A percentile compares a stretch with the other conserved stretches of the same genome.
phyloP scores from a whole-genome alignment of 139 green algal species.

The Eudorina sp. region DNA sequence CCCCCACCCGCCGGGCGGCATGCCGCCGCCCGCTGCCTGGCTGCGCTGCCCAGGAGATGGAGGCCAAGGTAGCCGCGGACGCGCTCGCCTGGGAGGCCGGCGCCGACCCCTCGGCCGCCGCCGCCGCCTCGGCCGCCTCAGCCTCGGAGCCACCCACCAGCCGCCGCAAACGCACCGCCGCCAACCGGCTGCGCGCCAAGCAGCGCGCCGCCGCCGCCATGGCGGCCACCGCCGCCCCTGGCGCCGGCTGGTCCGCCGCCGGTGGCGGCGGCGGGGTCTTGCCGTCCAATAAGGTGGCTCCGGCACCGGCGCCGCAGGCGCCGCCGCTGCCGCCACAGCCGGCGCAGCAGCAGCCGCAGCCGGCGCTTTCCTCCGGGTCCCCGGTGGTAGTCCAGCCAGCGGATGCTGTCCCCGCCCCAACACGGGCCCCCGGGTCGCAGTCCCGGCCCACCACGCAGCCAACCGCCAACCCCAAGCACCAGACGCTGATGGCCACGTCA shows the following conservation, averaged over 20 bases:
- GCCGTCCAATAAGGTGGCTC: not conserved
- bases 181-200: constrained; percentile 10
- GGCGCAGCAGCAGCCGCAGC: not conserved
- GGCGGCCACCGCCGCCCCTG: not conserved
- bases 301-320: not conserved
- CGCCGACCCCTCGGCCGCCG: not conserved
- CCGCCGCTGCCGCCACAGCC: not conserved
- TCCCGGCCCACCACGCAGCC: no score
- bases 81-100: not conserved
- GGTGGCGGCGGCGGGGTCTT: not conserved
- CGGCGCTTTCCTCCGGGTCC: no score
- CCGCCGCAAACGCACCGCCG: not conserved
- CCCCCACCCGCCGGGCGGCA: no score
- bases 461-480: no score
- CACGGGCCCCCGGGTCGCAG: no score
- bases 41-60: not conserved
- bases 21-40: not conserved
- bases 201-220: constrained; percentile 4
- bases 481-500: no score
- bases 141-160: no score
- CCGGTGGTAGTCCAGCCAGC: no score
- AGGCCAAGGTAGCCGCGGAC: not conserved
- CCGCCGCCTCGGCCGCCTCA: not conserved
- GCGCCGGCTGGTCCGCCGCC: not conserved
- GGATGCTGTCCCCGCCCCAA: no score